Percentiles rank a stretch among this genome's conserved stretches.
Conservation (phyloP, 2,329 filamentous ascomycete genomes). For the Beauveria scarabaeidicola region DNA sequence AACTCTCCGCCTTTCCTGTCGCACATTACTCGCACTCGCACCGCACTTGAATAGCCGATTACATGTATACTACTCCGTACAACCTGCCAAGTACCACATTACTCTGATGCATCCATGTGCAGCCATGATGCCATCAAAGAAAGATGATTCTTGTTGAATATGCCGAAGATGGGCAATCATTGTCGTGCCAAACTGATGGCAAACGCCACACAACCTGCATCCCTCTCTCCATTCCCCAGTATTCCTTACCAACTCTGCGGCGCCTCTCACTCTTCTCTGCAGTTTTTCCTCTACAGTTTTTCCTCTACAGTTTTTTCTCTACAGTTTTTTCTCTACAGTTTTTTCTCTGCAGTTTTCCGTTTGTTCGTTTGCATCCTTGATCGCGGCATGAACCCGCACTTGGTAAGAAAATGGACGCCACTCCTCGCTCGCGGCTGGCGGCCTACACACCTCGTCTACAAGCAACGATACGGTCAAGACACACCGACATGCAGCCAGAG, state of each 20-base stretch:
- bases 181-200: not conserved
- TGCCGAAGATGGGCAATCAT: no score
- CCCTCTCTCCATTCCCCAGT: not conserved
- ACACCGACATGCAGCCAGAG: not conserved
- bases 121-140: no score
- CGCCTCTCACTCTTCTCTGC: not conserved
- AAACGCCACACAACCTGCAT: not conserved
- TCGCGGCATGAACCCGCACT: no score
- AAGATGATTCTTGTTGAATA: no score
- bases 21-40: conserved; percentile 4
- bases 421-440: no score
- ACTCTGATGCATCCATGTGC: no score
- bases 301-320: not conserved
- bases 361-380: no score
- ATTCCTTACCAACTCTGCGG: not conserved
- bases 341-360: not conserved
- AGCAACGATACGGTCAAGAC: not conserved
- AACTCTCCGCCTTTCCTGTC: not conserved
- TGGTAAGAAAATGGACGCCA: no score
- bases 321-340: not conserved
- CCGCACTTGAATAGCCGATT: not conserved
- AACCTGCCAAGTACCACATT: no score
- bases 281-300: not conserved
- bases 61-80: not conserved
- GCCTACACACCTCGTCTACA: not conserved